Conservation (phyloP, 768 basidiomycete genomes). For the Mycena crocata region DNA sequence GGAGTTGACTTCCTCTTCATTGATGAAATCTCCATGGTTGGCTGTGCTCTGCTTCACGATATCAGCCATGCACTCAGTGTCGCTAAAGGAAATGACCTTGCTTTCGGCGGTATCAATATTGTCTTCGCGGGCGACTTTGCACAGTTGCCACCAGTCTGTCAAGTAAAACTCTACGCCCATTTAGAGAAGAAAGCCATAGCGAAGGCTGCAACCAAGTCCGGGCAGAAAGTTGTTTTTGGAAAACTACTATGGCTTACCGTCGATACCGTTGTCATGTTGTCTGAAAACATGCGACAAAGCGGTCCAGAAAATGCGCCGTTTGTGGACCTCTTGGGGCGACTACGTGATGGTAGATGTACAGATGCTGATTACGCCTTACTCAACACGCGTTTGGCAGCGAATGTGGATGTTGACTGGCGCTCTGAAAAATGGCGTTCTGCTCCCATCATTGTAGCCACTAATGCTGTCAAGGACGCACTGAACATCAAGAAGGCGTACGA, state of each 20-base stretch:
- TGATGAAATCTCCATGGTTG: constrained; percentile 55
- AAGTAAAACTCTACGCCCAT: constrained; percentile 16
- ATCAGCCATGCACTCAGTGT: constrained; percentile 47
- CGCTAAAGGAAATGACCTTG: constrained; percentile 43
- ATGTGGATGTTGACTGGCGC: background rate
- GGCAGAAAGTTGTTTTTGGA: background rate
- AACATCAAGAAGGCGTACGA: background rate
- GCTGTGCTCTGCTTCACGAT: constrained; percentile 43
- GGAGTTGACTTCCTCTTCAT: constrained; percentile 53
- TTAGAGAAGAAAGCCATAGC: background rate
- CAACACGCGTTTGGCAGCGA: background rate
- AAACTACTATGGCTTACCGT: background rate
- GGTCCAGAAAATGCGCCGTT: too few relatives aligned
- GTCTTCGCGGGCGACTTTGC: constrained; percentile 58
- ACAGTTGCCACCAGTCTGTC: constrained; percentile 52
- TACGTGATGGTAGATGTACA: too few relatives aligned
- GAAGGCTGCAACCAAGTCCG: background rate
- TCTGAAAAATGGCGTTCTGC: constrained; percentile 23
- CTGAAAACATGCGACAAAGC: too few relatives aligned
- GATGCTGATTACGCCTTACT: too few relatives aligned
- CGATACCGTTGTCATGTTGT: background rate
- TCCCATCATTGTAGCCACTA: constrained; percentile 38
- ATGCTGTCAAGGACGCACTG: constrained; percentile 17
- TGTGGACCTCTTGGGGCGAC: background rate
- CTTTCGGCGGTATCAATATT: constrained; percentile 54